Percentiles rank a stretch among this genome's conserved stretches.
Evolutionary conservation across 352 stramenopile species (phyloP).

Genomic region (Plasmopara viticola): DNA sequence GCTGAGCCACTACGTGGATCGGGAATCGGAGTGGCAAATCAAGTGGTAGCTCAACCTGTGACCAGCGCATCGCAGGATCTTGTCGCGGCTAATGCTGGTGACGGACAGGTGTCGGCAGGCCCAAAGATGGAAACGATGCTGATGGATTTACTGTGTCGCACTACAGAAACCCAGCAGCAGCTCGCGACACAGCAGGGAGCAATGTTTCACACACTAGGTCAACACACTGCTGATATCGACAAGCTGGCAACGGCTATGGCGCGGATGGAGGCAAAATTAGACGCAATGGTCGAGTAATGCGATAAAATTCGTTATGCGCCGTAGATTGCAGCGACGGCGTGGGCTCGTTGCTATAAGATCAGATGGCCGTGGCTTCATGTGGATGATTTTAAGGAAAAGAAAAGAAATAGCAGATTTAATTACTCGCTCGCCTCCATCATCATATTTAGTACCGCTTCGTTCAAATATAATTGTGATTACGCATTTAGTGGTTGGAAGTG

Average conservation of each 20-base stretch:
- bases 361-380: no score
- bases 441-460: no score
- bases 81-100: constrained; percentile 70
- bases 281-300: constrained; percentile 69
- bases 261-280: constrained; percentile 88
- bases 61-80: constrained; percentile 65
- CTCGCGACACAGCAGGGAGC: constrained; percentile 85
- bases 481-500: no score
- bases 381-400: no score
- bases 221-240: constrained; percentile 87
- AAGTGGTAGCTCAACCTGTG: constrained; percentile 57
- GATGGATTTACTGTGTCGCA: constrained; percentile 84
- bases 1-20: constrained; percentile 41
- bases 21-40: constrained; percentile 72
- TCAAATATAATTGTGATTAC: no score
- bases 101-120: constrained; percentile 75
- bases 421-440: no score
- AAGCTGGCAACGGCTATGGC: constrained; percentile 79
- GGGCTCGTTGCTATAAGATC: no score
- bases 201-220: constrained; percentile 88
- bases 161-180: constrained; percentile 86
- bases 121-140: constrained; percentile 89
- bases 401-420: no score
- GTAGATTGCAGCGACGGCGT: no score
- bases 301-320: constrained; percentile 18